Base-by-base conservation (phyloP, 495 filamentous ascomycete genomes). In the Aspergillus conjunctus region DNA sequence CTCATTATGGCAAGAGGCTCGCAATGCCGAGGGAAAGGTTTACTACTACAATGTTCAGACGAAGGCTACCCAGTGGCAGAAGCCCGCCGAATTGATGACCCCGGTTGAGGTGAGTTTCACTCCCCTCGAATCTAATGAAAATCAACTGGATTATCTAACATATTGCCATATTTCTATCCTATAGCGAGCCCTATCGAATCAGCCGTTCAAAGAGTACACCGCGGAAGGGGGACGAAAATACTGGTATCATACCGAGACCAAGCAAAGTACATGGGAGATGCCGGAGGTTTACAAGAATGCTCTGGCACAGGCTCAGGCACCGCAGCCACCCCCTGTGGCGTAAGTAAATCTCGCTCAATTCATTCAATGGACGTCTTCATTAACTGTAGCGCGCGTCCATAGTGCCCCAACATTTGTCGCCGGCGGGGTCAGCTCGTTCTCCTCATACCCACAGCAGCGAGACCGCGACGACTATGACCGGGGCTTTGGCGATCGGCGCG, bases 251-350 rank as follows among this genome's bases (percentile, higher is more conserved):
- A 89, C 86, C 3, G 89, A 96, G 69, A 93, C 86, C 39, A 93
- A 94, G 78, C 83, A 91, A 76, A 98, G 91, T 73, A 90, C 90
- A 51, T 98, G 94, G 94, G 88, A 92, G 58, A 95, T 97, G 83
- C 93, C 93, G 54, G 89, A 91, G 48, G 87, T 81, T 54, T 93
- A 92, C 78, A 91, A 89, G 66, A 73, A 84, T 71, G 81, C 91
- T 67, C 74, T 87, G 71, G 77, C 88, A 68, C 85, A 75, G 75
- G 81, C 60, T 71, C 83, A 71, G 33, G 75, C 79, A 45, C 63
- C 79, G 44, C 72, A 71, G 17, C 75, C 81, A 55, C 68, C 79
- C 11, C 63, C 78, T 62, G 80, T 82, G 59, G 83, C 83, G 91
- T 93, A 81, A 79, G 88, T 77, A 49, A 30, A 30, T 21, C 18